phyloP scores from a whole-genome alignment of 169 alveolate species.

The Babesia gibsoni region DNA sequence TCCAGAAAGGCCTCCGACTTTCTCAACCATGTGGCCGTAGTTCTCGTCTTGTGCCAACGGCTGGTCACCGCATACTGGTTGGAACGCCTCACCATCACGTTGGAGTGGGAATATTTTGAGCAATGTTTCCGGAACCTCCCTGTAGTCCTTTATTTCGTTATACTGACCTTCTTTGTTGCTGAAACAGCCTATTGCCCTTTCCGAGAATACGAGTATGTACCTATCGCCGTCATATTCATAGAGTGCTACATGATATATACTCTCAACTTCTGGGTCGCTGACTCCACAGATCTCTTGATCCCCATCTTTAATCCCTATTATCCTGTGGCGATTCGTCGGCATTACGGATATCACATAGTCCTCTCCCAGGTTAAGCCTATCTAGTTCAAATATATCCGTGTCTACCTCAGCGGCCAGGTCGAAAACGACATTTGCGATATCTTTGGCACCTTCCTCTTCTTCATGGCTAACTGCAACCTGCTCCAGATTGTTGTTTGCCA shows the following conservation, averaged over 20 bases:
- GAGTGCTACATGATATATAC: not conserved
- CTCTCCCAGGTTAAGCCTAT: not conserved
- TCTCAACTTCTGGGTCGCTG: not conserved
- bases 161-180: not conserved
- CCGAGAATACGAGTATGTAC: conserved; percentile 4
- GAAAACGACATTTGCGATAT: not conserved
- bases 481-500: no score
- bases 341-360: not conserved
- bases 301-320: not conserved
- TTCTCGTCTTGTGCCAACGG: not conserved
- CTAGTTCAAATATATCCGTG: not conserved
- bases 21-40: not conserved
- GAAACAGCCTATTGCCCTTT: not conserved
- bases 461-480: no score
- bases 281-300: not conserved
- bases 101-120: not conserved
- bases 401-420: not conserved
- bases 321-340: not conserved
- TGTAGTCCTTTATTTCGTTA: not conserved
- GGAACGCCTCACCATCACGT: not conserved
- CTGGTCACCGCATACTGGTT: conserved; percentile 9
- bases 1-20: not conserved
- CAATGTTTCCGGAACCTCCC: not conserved
- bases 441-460: no score
- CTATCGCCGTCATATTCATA: not conserved